Conservation (phyloP, 805 yeast species). For the Metschnikowia peoriensis region DNA sequence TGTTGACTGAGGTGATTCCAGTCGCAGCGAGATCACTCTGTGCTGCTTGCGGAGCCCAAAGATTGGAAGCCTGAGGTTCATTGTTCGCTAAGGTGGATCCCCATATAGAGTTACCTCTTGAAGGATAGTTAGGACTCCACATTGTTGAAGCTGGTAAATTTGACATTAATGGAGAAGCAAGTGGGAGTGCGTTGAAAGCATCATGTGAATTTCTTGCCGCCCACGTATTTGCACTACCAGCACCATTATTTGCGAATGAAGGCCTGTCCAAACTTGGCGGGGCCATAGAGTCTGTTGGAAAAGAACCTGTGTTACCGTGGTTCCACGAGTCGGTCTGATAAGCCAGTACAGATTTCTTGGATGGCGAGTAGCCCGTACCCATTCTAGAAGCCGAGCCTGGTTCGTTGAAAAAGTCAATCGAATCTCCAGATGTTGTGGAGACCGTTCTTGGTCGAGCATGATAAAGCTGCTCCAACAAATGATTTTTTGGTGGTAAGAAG, state of each 20-base stretch:
- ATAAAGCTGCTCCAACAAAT: conserved; percentile 33
- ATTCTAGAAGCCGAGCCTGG: conserved; percentile 4
- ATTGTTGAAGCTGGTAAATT: conserved; percentile 7
- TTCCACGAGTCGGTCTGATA: conserved; percentile 8
- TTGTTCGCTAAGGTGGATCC: not conserved
- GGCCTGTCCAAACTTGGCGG: conserved; percentile 6
- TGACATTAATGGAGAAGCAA: conserved; percentile 4
- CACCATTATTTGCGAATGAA: not conserved
- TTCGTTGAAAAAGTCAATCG: conserved; percentile 6
- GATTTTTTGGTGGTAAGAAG: conserved; percentile 18
- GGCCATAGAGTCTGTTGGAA: not conserved
- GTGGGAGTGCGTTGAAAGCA: not conserved
- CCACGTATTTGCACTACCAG: conserved; percentile 7
- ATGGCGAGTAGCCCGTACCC: conserved; percentile 12
- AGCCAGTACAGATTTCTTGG: conserved; percentile 7
- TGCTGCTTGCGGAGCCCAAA: conserved; percentile 6
- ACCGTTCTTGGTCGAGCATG: conserved; percentile 30
- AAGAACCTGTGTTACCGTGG: not conserved
- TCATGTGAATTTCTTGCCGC: conserved; percentile 5
- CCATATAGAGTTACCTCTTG: conserved; percentile 10
- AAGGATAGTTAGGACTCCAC: conserved; percentile 5
- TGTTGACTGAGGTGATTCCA: not conserved
- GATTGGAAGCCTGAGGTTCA: not conserved
- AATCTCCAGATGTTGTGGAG: conserved; percentile 12
- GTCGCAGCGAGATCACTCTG: not conserved